Percentiles rank a stretch among this genome's conserved stretches.
phyloP scores from a whole-genome alignment of 208 protist genomes.

The Crithidia fasciculata region DNA sequence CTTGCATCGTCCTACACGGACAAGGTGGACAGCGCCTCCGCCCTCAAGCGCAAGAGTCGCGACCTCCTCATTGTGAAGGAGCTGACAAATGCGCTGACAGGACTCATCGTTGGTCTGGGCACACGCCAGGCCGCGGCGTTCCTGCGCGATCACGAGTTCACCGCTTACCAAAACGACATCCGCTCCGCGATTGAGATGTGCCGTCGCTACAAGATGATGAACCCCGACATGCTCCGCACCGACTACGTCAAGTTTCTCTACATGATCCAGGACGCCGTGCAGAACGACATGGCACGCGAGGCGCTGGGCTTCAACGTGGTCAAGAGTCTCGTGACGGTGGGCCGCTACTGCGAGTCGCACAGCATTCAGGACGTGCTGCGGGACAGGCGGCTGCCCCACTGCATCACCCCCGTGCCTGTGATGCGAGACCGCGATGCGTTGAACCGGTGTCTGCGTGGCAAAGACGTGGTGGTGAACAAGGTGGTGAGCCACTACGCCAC shows the following conservation, averaged over 20 bases:
- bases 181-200: conserved; percentile 79
- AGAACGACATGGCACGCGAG: conserved; percentile 70
- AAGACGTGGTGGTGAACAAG: conserved; percentile 79
- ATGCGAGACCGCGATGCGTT: conserved; percentile 68
- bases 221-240: conserved; percentile 92
- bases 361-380: conserved; percentile 66
- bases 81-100: conserved; percentile 81
- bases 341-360: conserved; percentile 57
- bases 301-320: conserved; percentile 81
- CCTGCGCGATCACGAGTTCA: conserved; percentile 68
- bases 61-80: conserved; percentile 79
- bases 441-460: conserved; percentile 86
- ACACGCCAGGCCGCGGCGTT: conserved; percentile 62
- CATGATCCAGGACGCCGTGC: conserved; percentile 90
- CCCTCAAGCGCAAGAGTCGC: conserved; percentile 63
- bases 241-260: conserved; percentile 95
- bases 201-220: conserved; percentile 95
- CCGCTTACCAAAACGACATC: conserved; percentile 72
- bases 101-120: conserved; percentile 83
- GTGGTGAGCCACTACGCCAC: conserved; percentile 71
- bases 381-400: conserved; percentile 77
- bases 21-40: conserved; percentile 79
- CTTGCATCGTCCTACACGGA: conserved; percentile 92
- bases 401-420: conserved; percentile 90
- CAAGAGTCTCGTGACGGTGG: conserved; percentile 82